Evolutionary conservation across 2,329 filamentous ascomycete genomes (phyloP), one percentile per base, ranked within the genome.

Genomic region (Hypoxylon rubiginosum): DNA sequence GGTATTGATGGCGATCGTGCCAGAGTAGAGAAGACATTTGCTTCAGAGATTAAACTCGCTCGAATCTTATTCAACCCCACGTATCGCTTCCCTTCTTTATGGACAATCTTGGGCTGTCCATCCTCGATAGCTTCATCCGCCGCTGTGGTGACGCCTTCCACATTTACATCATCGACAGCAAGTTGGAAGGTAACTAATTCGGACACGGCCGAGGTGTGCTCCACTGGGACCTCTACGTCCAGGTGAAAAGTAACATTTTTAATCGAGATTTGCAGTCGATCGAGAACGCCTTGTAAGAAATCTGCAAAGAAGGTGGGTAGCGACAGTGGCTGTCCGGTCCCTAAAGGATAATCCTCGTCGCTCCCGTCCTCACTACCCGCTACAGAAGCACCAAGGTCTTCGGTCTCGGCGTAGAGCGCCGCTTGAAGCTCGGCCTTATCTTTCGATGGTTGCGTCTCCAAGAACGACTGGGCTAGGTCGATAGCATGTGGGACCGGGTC

Each of bases 391-490:
- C 86, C 86, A 43, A 92, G 77, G 62, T 90, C 86, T 60, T 88
- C 85, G 0, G 85, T 85, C 74, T 91, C 88, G 1, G 88, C 85
- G 19, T 86, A 83, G 15, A 94, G 79, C 8, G 90, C 90, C 52
- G 90, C 87, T 75, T 94, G 90, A 24, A 95, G 82, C 73, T 90
- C 86, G 62, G 83, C 84, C 68, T 86, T 90, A 72, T 93, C 91
- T 52, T 87, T 83, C 4, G 82, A 81, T 11, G 91, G 88, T 74
- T 93, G 89, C 1, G 90, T 87, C 69, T 91, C 84, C n/a, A 95
- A 82, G 75, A 95, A 95, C 0, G 92, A 94, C 74, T 91, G 86
- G 13, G 92, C 92, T 13, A 96, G 82, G 69, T 94, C 90, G 62
- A 89, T 87, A 1, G 91, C 86, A 24, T 91, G 91, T 0, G 91